phyloP scores from a whole-genome alignment of 805 yeast genomes.

The Kuraishia ogatae region DNA sequence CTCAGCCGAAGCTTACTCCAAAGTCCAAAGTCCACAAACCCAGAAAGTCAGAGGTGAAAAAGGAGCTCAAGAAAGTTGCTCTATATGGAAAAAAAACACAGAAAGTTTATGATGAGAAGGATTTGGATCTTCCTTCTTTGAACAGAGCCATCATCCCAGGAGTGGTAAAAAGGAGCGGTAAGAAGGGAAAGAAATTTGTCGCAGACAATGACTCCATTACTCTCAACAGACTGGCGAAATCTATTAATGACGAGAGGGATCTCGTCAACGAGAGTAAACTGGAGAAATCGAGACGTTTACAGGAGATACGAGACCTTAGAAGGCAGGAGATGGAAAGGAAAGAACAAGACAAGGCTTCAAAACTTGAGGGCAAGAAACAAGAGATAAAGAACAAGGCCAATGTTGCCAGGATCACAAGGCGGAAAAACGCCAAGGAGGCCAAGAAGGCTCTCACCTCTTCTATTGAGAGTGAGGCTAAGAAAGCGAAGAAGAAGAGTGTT shows the following conservation, averaged over 20 bases:
- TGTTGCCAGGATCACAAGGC: constrained; percentile 58
- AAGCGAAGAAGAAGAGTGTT: constrained; percentile 31
- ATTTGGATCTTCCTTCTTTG: constrained; percentile 68
- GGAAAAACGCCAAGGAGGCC: constrained; percentile 36
- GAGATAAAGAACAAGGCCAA: constrained; percentile 71
- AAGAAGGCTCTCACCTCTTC: constrained; percentile 16
- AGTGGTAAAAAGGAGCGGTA: constrained; percentile 64
- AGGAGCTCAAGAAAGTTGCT: constrained; percentile 55
- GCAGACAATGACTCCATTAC: constrained; percentile 58
- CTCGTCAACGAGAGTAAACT: constrained; percentile 76
- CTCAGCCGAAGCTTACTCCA: constrained; percentile 51
- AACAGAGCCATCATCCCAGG: constrained; percentile 87
- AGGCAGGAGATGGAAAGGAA: constrained; percentile 81
- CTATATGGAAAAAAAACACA: constrained; percentile 58
- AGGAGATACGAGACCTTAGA: constrained; percentile 81
- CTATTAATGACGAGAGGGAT: constrained; percentile 78
- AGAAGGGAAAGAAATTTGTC: constrained; percentile 78
- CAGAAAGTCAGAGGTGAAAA: constrained; percentile 46
- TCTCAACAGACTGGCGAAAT: constrained; percentile 62
- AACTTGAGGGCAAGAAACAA: constrained; percentile 66
- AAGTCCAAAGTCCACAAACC: constrained; percentile 44
- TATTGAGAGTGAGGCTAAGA: constrained; percentile 14
- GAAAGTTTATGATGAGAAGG: constrained; percentile 63
- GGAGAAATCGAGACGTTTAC: constrained; percentile 83
- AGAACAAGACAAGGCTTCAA: constrained; percentile 60